phyloP scores from a whole-genome alignment of 495 filamentous ascomycete species.

The Glutinoglossum americanum region DNA sequence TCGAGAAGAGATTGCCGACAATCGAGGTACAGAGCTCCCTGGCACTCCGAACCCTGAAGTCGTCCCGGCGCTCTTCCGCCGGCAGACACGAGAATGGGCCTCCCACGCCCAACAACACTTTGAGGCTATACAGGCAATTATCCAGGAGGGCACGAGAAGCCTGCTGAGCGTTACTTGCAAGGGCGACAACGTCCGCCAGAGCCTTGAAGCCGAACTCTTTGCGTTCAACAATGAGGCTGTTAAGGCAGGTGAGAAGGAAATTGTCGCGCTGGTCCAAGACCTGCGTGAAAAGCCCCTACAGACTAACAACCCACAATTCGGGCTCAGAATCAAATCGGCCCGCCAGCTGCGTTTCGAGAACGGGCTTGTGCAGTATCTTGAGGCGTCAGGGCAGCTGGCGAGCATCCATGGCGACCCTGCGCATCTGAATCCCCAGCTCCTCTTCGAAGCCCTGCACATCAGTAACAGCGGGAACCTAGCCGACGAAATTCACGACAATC shows the following conservation, averaged over 20 bases:
- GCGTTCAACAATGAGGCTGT: constrained; percentile 1
- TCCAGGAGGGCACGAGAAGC: background rate
- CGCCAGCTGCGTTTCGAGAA: constrained; percentile 4
- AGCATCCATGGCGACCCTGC: background rate
- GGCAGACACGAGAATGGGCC: constrained; percentile 9
- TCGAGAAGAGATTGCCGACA: background rate
- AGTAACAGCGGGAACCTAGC: constrained; percentile 9
- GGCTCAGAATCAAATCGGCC: constrained; percentile 6
- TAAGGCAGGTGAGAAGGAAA: background rate
- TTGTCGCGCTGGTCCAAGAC: background rate
- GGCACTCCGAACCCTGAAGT: constrained; percentile 9
- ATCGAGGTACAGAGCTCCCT: background rate
- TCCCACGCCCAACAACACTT: constrained; percentile 6
- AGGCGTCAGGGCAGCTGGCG: background rate
- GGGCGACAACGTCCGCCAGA: background rate
- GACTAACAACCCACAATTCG: constrained; percentile 8
- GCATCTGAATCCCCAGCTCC: background rate
- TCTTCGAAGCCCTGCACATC: constrained; percentile 10
- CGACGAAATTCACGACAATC: constrained; percentile 11
- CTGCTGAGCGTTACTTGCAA: background rate
- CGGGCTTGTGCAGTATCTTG: constrained; percentile 8
- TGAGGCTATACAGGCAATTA: background rate
- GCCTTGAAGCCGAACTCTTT: background rate
- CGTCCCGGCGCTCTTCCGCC: constrained; percentile 9
- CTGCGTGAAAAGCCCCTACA: constrained; percentile 1